Conservation (phyloP, 208 protist genomes). For the Leptomonas pyrrhocoris region DNA sequence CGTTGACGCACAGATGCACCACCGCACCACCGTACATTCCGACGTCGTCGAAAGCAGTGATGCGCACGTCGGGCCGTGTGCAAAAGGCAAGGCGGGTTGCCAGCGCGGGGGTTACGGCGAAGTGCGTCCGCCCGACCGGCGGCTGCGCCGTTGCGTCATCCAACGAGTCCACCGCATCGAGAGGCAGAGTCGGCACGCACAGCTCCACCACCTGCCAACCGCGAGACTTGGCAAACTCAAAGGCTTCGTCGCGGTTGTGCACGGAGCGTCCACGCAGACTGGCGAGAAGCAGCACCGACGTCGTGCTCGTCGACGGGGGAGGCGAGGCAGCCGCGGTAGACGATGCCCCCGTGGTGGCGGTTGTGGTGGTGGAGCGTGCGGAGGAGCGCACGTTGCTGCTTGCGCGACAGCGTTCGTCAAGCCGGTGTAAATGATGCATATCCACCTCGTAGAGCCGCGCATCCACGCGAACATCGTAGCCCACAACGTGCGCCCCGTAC, state of each 20-base stretch:
- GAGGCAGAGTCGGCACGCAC: constrained; percentile 29
- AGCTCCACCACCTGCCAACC: constrained; percentile 34
- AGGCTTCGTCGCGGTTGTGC: constrained; percentile 16
- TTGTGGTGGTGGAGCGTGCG: not conserved
- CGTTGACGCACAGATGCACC: constrained; percentile 28
- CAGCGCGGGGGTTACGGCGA: not conserved
- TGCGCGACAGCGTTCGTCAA: not conserved
- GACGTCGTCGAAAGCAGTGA: constrained; percentile 35
- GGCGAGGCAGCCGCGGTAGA: not conserved
- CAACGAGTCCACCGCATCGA: not conserved
- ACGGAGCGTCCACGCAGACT: constrained; percentile 16
- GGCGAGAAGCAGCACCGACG: constrained; percentile 16
- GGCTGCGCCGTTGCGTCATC: not conserved
- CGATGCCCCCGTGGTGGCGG: not conserved
- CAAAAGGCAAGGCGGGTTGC: not conserved
- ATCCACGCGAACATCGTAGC: constrained; percentile 28
- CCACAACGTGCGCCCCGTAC: constrained; percentile 16
- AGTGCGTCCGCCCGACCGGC: not conserved
- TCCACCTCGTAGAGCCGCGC: constrained; percentile 26
- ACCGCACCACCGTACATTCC: constrained; percentile 37
- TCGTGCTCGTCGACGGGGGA: not conserved
- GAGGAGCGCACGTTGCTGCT: not conserved
- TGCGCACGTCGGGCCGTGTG: constrained; percentile 15
- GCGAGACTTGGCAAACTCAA: constrained; percentile 19
- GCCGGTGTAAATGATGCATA: constrained; percentile 12